Evolutionary conservation across 2,329 filamentous ascomycete species (phyloP).

Genomic region (Rutstroemia sp.): DNA sequence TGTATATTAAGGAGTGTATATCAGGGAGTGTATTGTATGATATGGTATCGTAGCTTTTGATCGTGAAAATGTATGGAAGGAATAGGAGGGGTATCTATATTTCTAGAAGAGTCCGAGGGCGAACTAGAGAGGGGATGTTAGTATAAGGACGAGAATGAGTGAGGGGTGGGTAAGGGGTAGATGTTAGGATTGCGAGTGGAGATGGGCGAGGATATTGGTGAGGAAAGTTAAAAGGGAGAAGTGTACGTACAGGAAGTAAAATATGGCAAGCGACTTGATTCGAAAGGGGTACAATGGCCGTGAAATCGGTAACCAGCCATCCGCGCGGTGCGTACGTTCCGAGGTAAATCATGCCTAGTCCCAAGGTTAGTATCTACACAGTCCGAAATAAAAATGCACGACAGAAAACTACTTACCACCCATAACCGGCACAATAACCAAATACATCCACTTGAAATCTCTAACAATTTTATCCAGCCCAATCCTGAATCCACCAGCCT

Average conservation of each 20-base stretch:
- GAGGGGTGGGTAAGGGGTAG: background rate
- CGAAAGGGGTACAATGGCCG: slow-evolving; percentile 51
- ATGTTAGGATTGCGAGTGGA: background rate
- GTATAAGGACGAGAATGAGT: too few species aligned
- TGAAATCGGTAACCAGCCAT: slow-evolving; percentile 51
- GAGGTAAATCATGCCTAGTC: slow-evolving; percentile 22
- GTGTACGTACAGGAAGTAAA: slow-evolving; percentile 13
- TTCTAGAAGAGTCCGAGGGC: background rate
- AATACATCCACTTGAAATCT: slow-evolving; percentile 47
- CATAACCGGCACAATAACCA: slow-evolving; percentile 16
- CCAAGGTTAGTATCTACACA: background rate
- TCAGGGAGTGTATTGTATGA: too few species aligned
- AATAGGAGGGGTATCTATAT: background rate
- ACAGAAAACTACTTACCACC: slow-evolving; percentile 7
- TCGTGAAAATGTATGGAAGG: too few species aligned
- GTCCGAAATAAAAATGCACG: too few species aligned
- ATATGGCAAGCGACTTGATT: slow-evolving; percentile 27
- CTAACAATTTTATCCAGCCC: slow-evolving; percentile 49
- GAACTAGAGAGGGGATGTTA: background rate
- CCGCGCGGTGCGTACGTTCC: slow-evolving; percentile 25
- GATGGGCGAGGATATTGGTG: background rate
- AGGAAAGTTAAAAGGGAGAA: background rate
- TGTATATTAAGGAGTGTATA: too few species aligned
- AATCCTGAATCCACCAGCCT: slow-evolving; percentile 48
- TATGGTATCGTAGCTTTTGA: too few species aligned